These are phyloP conservation scores for Vitellaria paradoxa DNA, from an alignment of 179 eudicot species.

Conservation along the genomic window DNA sequence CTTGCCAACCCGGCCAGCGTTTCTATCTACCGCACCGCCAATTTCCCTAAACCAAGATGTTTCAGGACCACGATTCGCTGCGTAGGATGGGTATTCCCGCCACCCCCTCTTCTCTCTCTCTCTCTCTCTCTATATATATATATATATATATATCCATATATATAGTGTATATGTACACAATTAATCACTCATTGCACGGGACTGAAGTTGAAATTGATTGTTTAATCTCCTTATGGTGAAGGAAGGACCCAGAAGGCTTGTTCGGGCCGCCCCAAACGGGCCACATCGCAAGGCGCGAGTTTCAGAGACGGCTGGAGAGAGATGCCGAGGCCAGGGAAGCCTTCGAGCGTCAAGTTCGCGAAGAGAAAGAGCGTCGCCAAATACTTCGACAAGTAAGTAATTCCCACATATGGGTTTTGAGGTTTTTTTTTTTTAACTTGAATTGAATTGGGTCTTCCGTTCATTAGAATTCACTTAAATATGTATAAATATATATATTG, in stretches of 20 bases:
- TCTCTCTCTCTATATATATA: too few relatives aligned
- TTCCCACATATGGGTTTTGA: not conserved
- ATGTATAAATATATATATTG: too few relatives aligned
- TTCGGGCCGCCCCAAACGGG: conserved; percentile 61
- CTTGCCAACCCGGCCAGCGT: too few relatives aligned
- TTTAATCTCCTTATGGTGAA: conserved; percentile 21
- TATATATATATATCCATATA: too few relatives aligned
- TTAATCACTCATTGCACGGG: not conserved
- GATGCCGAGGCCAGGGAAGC: conserved; percentile 75
- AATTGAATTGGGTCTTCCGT: not conserved
- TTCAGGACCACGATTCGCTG: too few relatives aligned
- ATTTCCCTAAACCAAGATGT: too few relatives aligned
- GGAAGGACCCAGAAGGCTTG: conserved; percentile 86
- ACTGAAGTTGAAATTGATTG: not conserved
- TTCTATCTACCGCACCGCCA: too few relatives aligned
- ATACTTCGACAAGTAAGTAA: conserved; percentile 55
- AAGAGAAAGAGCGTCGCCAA: conserved; percentile 70
- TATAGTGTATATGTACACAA: not conserved
- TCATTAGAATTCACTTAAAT: too few relatives aligned
- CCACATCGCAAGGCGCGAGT: conserved; percentile 63
- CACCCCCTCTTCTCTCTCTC: too few relatives aligned
- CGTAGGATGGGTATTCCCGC: too few relatives aligned
- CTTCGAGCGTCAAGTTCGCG: conserved; percentile 60
- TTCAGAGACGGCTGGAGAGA: conserved; percentile 54
- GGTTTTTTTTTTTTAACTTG: not conserved